A percentile compares a stretch with the other conserved stretches of the same genome.
phyloP scores from a whole-genome alignment of 768 basidiomycete species.

The Hysterangium stoloniferum region DNA sequence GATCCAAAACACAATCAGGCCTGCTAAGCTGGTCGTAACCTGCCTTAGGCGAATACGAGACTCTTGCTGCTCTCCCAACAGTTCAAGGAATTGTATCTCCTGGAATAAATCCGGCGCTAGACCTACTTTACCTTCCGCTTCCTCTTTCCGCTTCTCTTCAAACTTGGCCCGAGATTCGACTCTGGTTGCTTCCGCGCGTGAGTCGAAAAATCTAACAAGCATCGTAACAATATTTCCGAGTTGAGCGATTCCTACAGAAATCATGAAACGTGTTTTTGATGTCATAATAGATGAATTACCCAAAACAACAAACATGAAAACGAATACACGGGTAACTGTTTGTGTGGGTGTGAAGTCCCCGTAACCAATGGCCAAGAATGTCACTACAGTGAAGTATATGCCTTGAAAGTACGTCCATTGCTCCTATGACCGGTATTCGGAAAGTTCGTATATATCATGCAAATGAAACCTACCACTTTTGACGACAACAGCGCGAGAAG shows the following conservation, averaged over 20 bases:
- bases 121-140: conserved; percentile 9
- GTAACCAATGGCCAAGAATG: conserved; percentile 12
- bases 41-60: conserved; percentile 4
- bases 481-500: conserved; percentile 5
- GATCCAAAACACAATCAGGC: conserved; percentile 23
- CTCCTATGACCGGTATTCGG: conserved; percentile 4
- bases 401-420: conserved; percentile 13
- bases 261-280: no score
- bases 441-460: background rate
- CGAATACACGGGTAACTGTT: conserved; percentile 10
- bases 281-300: background rate
- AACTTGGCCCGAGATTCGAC: conserved; percentile 6
- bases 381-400: conserved; percentile 12
- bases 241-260: conserved; percentile 9
- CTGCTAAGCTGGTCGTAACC: background rate
- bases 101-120: conserved; percentile 14
- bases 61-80: conserved; percentile 11
- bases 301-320: conserved; percentile 9
- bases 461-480: background rate
- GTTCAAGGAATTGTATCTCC: conserved; percentile 19
- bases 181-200: conserved; percentile 7
- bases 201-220: conserved; percentile 9
- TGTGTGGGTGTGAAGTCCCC: conserved; percentile 15
- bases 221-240: conserved; percentile 10
- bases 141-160: conserved; percentile 7